Percentiles rank a stretch among this genome's conserved stretches.
Evolutionary conservation across 805 yeast genomes (phyloP).

Genomic region (Spathaspora girioi): DNA sequence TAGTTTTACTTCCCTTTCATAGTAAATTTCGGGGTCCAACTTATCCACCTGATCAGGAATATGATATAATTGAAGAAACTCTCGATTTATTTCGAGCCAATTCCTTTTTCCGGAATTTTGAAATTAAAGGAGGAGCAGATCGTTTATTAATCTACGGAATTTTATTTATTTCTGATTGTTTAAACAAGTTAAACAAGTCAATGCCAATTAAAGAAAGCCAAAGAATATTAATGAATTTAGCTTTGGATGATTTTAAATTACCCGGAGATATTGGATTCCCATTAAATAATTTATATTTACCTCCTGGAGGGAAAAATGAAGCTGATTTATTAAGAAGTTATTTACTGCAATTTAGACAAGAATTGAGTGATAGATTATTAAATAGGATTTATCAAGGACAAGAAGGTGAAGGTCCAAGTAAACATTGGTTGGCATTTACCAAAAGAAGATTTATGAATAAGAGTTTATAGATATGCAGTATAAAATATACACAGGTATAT

Average conservation of each 20-base stretch:
- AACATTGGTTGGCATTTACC: slow-evolving; percentile 94
- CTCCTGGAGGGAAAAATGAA: slow-evolving; percentile 73
- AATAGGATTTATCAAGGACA: slow-evolving; percentile 61
- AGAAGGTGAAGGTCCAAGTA: slow-evolving; percentile 62
- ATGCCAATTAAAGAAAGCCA: slow-evolving; percentile 57
- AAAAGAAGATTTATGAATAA: slow-evolving; percentile 96
- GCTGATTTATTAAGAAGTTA: slow-evolving; percentile 77
- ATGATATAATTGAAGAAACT: slow-evolving; percentile 89
- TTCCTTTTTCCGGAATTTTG: slow-evolving; percentile 94
- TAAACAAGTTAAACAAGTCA: slow-evolving; percentile 53
- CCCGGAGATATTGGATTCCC: slow-evolving; percentile 98
- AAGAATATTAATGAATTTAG: slow-evolving; percentile 71
- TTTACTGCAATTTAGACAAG: slow-evolving; percentile 92
- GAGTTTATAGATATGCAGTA: slow-evolving; percentile 43
- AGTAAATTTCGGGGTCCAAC: slow-evolving; percentile 91
- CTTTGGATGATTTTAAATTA: slow-evolving; percentile 81
- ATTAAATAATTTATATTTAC: slow-evolving; percentile 69
- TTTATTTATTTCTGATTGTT: slow-evolving; percentile 80
- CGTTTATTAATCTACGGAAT: slow-evolving; percentile 92
- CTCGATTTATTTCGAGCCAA: slow-evolving; percentile 92
- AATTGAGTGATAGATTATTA: slow-evolving; percentile 76
- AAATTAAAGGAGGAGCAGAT: slow-evolving; percentile 93
- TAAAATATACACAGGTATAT: not conserved
- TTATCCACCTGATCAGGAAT: slow-evolving; percentile 64
- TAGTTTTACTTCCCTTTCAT: slow-evolving; percentile 79